These are phyloP conservation scores for Leccinellum rugosiceps DNA, from an alignment of 768 basidiomycete genomes.

Conservation along the genomic window DNA sequence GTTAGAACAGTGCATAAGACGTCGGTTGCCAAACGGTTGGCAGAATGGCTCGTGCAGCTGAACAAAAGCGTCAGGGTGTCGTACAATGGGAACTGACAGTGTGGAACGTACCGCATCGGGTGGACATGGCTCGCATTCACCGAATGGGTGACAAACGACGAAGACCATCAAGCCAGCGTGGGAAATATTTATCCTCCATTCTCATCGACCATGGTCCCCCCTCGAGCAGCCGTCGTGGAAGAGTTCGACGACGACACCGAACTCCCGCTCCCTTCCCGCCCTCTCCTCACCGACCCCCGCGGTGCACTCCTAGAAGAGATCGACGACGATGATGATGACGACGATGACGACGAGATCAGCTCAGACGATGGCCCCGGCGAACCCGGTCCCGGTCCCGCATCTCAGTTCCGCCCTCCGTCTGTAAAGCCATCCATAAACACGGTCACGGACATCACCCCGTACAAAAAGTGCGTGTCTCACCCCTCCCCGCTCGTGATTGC, in stretches of 20 bases:
- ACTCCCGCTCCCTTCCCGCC: slow-evolving; percentile 69
- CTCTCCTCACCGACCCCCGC: slow-evolving; percentile 56
- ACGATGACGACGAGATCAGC: slow-evolving; percentile 41
- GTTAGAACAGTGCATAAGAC: slow-evolving; percentile 73
- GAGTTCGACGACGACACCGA: slow-evolving; percentile 97
- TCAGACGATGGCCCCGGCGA: slow-evolving; percentile 27
- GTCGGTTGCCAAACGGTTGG: slow-evolving; percentile 92
- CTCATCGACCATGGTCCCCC: slow-evolving; percentile 60
- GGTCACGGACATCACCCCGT: slow-evolving; percentile 75
- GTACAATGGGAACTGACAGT: neutral
- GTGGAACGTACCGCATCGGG: slow-evolving; percentile 48
- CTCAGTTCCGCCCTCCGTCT: slow-evolving; percentile 36
- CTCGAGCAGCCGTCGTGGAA: slow-evolving; percentile 64
- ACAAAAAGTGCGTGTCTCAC: slow-evolving; percentile 64
- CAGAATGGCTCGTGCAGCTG: slow-evolving; percentile 88
- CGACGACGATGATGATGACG: slow-evolving; percentile 51
- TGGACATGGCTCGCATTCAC: slow-evolving; percentile 62
- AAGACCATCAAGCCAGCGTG: slow-evolving; percentile 25
- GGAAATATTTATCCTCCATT: slow-evolving; percentile 12
- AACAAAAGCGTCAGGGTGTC: slow-evolving; percentile 1
- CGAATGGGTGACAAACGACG: slow-evolving; percentile 50
- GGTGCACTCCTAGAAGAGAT: slow-evolving; percentile 84
- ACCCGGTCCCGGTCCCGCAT: slow-evolving; percentile 53
- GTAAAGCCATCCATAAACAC: slow-evolving; percentile 32
- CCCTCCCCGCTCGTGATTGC: neutral